A percentile compares a stretch with the other conserved stretches of the same genome.
phyloP scores from a whole-genome alignment of 495 filamentous ascomycete genomes.

The Aspergillus indologenus region DNA sequence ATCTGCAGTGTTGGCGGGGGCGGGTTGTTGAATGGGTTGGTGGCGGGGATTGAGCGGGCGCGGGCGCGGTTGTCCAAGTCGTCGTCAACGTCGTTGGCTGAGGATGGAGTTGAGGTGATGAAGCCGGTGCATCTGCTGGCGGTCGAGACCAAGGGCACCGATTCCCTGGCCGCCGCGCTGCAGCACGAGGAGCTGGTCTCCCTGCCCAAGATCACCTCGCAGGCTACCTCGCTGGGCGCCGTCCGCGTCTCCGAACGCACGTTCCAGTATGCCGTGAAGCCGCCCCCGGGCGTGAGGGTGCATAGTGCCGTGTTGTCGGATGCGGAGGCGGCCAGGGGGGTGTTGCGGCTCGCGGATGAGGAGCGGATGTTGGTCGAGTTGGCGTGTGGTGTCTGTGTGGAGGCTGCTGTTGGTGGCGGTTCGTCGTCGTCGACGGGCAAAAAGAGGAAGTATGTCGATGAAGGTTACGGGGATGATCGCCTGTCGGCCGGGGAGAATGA shows the following conservation, averaged over 20 bases:
- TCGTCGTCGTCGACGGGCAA: slow-evolving; percentile 21
- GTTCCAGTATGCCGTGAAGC: slow-evolving; percentile 57
- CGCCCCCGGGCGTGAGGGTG: slow-evolving; percentile 47
- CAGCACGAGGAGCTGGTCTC: slow-evolving; percentile 59
- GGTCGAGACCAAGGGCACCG: slow-evolving; percentile 79
- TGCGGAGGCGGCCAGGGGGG: slow-evolving; percentile 73
- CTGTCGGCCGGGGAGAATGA: slow-evolving; percentile 34
- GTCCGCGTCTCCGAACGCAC: slow-evolving; percentile 67
- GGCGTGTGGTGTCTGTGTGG: slow-evolving; percentile 76
- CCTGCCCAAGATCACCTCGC: slow-evolving; percentile 71
- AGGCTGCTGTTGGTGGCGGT: slow-evolving; percentile 48
- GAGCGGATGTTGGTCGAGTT: slow-evolving; percentile 77
- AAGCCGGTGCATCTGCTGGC: slow-evolving; percentile 61
- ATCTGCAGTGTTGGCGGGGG: slow-evolving; percentile 88
- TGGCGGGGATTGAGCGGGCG: slow-evolving; percentile 61
- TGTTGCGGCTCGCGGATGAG: slow-evolving; percentile 74
- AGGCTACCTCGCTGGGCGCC: slow-evolving; percentile 77
- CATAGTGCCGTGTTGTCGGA: slow-evolving; percentile 71
- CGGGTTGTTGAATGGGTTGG: slow-evolving; percentile 76
- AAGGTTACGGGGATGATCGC: slow-evolving; percentile 44
- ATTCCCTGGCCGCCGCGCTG: slow-evolving; percentile 62
- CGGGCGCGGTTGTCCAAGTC: neutral
- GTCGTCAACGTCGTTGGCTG: no score
- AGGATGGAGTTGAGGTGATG: neutral
- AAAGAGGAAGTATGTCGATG: slow-evolving; percentile 40